These are phyloP conservation scores for Akanthomyces lecanii DNA, from an alignment of 2,329 filamentous ascomycete species.

Conservation along the genomic window DNA sequence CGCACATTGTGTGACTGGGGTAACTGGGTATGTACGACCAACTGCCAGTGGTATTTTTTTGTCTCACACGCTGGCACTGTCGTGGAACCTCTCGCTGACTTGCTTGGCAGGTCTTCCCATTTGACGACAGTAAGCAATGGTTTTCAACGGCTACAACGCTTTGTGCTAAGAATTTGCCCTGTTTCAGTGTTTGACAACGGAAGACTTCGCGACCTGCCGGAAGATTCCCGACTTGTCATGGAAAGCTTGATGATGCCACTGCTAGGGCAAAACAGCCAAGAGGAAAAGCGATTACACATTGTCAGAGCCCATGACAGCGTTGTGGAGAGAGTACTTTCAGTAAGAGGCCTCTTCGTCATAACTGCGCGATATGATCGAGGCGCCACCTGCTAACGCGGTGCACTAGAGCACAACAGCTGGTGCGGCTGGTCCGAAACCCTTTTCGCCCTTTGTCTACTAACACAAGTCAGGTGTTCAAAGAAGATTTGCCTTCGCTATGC, in stretches of 20 bases:
- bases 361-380: background rate
- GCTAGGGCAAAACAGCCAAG: background rate
- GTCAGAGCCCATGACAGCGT: slow-evolving; percentile 21
- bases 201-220: slow-evolving; percentile 18
- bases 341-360: background rate
- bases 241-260: slow-evolving; percentile 22
- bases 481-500: slow-evolving; percentile 21
- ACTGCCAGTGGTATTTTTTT: background rate
- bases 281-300: slow-evolving; percentile 14
- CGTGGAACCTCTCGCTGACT: background rate
- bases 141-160: background rate
- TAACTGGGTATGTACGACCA: slow-evolving; percentile 22
- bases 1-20: slow-evolving; percentile 25
- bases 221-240: slow-evolving; percentile 19
- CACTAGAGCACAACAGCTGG: background rate
- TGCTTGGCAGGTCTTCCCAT: slow-evolving; percentile 21
- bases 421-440: background rate
- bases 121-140: slow-evolving; percentile 21
- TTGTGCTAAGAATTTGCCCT: background rate
- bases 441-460: background rate
- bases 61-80: background rate
- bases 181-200: slow-evolving; percentile 24
- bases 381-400: background rate
- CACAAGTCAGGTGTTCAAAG: slow-evolving; percentile 18
- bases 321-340: slow-evolving; percentile 17